Evolutionary conservation across 495 filamentous ascomycete genomes (phyloP).

Genomic region (Margaritispora aquatica): DNA sequence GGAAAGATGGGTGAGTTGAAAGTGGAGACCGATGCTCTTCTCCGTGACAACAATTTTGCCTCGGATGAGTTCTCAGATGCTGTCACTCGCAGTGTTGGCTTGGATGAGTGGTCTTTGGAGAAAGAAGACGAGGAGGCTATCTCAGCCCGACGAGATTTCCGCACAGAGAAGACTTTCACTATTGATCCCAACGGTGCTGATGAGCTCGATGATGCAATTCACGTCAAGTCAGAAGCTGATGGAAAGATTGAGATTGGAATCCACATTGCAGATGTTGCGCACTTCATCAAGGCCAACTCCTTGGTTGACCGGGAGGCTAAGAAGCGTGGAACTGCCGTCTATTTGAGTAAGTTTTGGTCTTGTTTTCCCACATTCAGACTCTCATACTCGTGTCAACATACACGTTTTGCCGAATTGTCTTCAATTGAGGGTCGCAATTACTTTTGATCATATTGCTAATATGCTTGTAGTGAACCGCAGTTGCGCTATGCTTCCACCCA

Average conservation of each 20-base stretch:
- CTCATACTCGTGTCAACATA: no score
- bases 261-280: constrained; percentile 91
- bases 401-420: no score
- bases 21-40: constrained; percentile 93
- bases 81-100: constrained; percentile 84
- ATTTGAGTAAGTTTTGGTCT: no score
- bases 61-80: constrained; percentile 97
- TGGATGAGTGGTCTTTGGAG: constrained; percentile 82
- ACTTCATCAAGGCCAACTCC: constrained; percentile 95
- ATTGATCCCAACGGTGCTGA: constrained; percentile 79
- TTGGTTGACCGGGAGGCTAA: constrained; percentile 95
- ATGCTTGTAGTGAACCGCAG: constrained; percentile 73
- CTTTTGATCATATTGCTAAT: no score
- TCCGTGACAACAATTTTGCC: constrained; percentile 97
- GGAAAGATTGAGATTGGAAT: constrained; percentile 90
- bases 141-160: constrained; percentile 81
- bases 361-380: no score
- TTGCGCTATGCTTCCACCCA: constrained; percentile 84
- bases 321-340: constrained; percentile 94
- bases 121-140: constrained; percentile 74
- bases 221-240: constrained; percentile 74
- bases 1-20: constrained; percentile 96
- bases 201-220: constrained; percentile 85
- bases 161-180: constrained; percentile 83
- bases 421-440: no score